Conservation (phyloP, 169 alveolate species). For the Plasmodium coatneyi region DNA sequence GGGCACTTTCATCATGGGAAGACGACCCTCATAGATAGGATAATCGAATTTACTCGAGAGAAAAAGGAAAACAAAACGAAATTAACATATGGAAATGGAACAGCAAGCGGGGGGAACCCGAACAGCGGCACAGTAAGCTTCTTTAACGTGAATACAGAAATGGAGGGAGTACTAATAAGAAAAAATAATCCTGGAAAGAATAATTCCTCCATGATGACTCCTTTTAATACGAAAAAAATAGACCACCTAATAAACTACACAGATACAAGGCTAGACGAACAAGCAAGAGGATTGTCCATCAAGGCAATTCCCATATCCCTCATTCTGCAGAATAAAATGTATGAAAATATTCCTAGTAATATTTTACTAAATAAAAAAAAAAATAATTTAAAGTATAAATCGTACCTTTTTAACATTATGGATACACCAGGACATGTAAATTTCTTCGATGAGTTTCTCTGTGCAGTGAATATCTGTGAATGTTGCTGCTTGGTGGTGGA, state of each 20-base stretch:
- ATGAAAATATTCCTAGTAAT: constrained; percentile 75
- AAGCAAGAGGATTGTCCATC: constrained; percentile 95
- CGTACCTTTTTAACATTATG: constrained; percentile 90
- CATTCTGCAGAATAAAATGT: constrained; percentile 86
- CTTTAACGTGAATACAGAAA: constrained; percentile 19
- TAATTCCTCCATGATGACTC: constrained; percentile 13
- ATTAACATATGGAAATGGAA: constrained; percentile 35
- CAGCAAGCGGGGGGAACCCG: neutral
- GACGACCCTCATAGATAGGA: constrained; percentile 96
- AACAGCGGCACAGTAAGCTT: constrained; percentile 65
- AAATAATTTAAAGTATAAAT: constrained; percentile 75
- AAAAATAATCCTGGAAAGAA: neutral
- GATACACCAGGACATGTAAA: constrained; percentile 99
- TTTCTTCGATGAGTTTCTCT: constrained; percentile 97
- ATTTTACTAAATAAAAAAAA: constrained; percentile 78
- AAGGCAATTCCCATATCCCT: constrained; percentile 98
- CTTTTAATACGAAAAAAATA: constrained; percentile 67
- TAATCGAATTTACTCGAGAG: constrained; percentile 94
- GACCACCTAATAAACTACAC: constrained; percentile 87
- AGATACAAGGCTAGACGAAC: constrained; percentile 98
- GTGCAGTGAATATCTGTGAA: constrained; percentile 96
- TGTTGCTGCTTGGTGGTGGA: constrained; percentile 97
- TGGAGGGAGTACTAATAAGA: constrained; percentile 32
- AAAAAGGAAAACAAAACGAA: constrained; percentile 78
- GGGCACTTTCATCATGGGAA: constrained; percentile 99